Percentiles rank a stretch among this genome's conserved stretches.
phyloP scores from a whole-genome alignment of 2,329 filamentous ascomycete species.

The Colletotrichum shisoi region DNA sequence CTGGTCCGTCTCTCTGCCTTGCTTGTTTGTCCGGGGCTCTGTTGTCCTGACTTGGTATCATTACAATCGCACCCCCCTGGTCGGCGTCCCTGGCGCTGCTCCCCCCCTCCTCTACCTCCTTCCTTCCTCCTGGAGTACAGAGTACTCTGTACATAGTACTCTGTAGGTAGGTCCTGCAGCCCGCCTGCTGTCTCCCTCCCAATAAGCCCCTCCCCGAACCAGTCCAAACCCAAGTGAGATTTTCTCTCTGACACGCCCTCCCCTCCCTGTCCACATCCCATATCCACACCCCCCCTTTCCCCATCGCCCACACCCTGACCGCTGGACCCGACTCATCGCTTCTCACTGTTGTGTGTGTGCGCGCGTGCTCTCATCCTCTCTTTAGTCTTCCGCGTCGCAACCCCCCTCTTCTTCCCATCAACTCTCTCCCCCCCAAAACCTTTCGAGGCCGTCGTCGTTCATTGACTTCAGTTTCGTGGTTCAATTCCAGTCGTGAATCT shows the following conservation, averaged over 20 bases:
- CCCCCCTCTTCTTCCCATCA: slow-evolving; percentile 44
- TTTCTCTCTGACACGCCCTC: slow-evolving; percentile 29
- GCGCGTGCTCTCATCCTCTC: slow-evolving; percentile 36
- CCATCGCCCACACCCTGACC: slow-evolving; percentile 27
- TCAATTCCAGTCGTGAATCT: slow-evolving; percentile 65
- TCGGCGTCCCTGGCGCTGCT: slow-evolving; percentile 14
- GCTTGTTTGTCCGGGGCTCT: slow-evolving; percentile 15
- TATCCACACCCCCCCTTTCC: slow-evolving; percentile 17
- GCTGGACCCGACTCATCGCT: slow-evolving; percentile 38
- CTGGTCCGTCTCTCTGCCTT: slow-evolving; percentile 23
- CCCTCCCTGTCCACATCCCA: slow-evolving; percentile 21
- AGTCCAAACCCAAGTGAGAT: slow-evolving; percentile 34
- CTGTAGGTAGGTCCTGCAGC: not conserved
- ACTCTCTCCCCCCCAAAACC: slow-evolving; percentile 45
- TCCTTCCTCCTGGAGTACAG: not conserved
- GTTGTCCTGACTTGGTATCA: slow-evolving; percentile 21
- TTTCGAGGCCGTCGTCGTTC: slow-evolving; percentile 42
- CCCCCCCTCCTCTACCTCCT: slow-evolving; percentile 18
- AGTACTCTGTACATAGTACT: too few species aligned
- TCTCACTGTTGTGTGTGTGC: slow-evolving; percentile 28
- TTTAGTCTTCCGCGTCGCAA: slow-evolving; percentile 40
- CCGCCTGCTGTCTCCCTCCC: not conserved
- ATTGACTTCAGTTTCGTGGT: slow-evolving; percentile 52
- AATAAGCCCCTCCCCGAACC: slow-evolving; percentile 17
- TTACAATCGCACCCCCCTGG: slow-evolving; percentile 24